phyloP scores from a whole-genome alignment of 148 eudicot genomes.

The Fallopia convolvulus region DNA sequence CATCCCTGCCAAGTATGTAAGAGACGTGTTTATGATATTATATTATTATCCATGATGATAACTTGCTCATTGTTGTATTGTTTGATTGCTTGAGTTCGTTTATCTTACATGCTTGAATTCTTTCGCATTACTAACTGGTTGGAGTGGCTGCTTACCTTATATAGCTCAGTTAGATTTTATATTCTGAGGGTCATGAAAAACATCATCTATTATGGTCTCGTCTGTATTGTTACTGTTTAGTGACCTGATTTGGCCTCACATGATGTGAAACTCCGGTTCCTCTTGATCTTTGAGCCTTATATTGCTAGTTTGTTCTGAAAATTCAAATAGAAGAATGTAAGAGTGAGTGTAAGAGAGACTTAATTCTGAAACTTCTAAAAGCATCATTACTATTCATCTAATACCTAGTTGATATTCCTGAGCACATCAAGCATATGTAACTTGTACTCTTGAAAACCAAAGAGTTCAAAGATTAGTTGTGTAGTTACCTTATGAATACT shows the following conservation, averaged over 20 bases:
- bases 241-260: neutral
- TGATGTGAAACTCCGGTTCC: neutral
- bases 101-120: neutral
- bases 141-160: neutral
- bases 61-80: neutral
- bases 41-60: neutral
- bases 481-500: neutral
- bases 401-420: neutral
- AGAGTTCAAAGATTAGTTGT: neutral
- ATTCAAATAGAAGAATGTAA: neutral
- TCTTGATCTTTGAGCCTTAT: neutral
- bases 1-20: slow-evolving; percentile 9
- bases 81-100: neutral
- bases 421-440: neutral
- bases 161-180: neutral
- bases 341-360: neutral
- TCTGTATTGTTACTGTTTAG: neutral
- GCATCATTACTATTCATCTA: neutral
- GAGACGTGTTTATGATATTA: neutral
- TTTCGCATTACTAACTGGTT: neutral
- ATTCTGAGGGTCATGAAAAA: neutral
- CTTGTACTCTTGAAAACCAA: neutral
- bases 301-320: neutral
- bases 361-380: neutral
- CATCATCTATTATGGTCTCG: neutral